Evolutionary conservation across 23 red algal genomes (phyloP), one percentile per base, ranked within the genome.

Genomic region (Gracilariopsis chorda): DNA sequence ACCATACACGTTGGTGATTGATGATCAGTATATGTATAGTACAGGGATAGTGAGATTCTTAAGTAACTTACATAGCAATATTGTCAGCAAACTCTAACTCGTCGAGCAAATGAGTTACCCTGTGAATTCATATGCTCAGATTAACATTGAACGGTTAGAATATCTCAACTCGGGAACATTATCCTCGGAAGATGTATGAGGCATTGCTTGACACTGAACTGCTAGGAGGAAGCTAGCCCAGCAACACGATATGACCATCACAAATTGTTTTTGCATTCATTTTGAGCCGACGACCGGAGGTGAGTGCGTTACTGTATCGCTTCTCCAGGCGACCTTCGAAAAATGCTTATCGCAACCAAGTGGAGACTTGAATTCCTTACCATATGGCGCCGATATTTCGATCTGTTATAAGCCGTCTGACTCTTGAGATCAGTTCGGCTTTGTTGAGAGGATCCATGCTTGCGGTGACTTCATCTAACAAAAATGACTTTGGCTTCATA

Each of bases 261-360:
- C 17, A 68, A 32, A 10, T 90, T 82, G 53, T 46, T 91, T 59
- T 91, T 19, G 88, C 88, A 91, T 91, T 69, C 75, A 27, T 80
- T 91, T 91, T 91, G 88, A 91, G 88, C 88, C 74, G 88, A 72
- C 88, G 53, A 64, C 84, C 84, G 75, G 42, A 82, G 88, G 88
- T 91, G 63, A 10, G 16, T 57, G 33, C 32, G 48, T 27, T 51
- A 51, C 4, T 8, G 45, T 25, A 76, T 49, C 25, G 1, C 10
- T 49, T 76, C 88, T 59, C 62, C 75, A 56, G 88, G 77, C 88
- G 77, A 75, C 77, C 88, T 91, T 91, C 88, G 88, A 91, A 91
- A 27, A 82, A 82, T 80, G 75, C 75, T 44, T 78, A 0, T 0
- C 8, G 32, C 8, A 13, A 14, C 70, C 51, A 24, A 40, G 7